These are phyloP conservation scores for Kandelia obovata DNA, from an alignment of 345 rosid species.

Conservation along the genomic window DNA sequence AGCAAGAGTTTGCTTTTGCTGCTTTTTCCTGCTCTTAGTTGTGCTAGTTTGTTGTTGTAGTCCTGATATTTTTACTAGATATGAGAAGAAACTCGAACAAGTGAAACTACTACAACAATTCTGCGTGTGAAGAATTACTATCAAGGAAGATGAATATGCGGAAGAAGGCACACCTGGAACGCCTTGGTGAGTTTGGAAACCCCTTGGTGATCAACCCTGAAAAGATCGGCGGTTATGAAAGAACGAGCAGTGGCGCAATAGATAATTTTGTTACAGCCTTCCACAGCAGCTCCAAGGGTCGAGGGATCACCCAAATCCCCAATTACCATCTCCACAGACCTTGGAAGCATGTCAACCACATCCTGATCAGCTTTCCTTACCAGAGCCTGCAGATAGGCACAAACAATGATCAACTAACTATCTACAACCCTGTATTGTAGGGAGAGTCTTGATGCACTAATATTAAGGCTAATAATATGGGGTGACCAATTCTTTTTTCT, in stretches of 20 bases:
- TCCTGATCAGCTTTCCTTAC: slow-evolving; percentile 68
- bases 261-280: slow-evolving; percentile 84
- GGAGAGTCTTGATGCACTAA: too few relatives aligned
- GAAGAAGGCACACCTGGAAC: slow-evolving; percentile 50
- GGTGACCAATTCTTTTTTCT: too few relatives aligned
- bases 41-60: slow-evolving; percentile 80
- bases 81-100: not conserved
- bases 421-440: too few relatives aligned
- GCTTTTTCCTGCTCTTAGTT: slow-evolving; percentile 83
- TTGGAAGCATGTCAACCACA: slow-evolving; percentile 72
- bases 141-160: not conserved
- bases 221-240: slow-evolving; percentile 76
- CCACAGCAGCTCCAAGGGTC: slow-evolving; percentile 61
- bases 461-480: too few relatives aligned
- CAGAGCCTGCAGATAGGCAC: slow-evolving; percentile 43
- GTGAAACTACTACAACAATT: not conserved
- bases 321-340: slow-evolving; percentile 75
- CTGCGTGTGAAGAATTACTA: not conserved
- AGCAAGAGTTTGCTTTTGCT: slow-evolving; percentile 93
- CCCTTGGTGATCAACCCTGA: slow-evolving; percentile 83
- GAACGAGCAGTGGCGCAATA: slow-evolving; percentile 97
- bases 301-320: slow-evolving; percentile 91
- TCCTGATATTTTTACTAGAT: slow-evolving; percentile 41
- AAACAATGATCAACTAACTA: too few relatives aligned
- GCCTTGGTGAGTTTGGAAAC: slow-evolving; percentile 90